These are phyloP conservation scores for Sporothrix pseudoabietina DNA, from an alignment of 2,329 filamentous ascomycete genomes.

Conservation along the genomic window DNA sequence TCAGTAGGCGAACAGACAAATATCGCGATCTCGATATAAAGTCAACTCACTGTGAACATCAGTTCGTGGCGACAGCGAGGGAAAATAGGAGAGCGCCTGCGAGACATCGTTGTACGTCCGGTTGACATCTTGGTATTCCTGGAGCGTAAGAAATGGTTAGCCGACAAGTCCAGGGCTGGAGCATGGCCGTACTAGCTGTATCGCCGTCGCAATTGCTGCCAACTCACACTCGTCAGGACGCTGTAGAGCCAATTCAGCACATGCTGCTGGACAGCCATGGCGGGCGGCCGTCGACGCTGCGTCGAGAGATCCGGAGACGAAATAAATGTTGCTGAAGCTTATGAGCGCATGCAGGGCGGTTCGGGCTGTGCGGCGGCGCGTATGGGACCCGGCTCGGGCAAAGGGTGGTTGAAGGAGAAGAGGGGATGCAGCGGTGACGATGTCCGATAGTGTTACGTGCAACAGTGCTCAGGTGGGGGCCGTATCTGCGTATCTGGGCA, in stretches of 20 bases:
- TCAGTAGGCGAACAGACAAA: neutral
- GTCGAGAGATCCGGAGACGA: neutral
- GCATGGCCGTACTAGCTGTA: neutral
- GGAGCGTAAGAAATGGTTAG: conserved; percentile 30
- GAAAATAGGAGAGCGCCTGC: conserved; percentile 75
- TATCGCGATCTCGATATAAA: neutral
- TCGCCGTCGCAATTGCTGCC: neutral
- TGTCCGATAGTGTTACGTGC: conserved; percentile 5
- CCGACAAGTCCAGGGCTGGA: neutral
- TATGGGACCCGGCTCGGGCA: conserved; percentile 2
- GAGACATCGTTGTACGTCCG: conserved; percentile 91
- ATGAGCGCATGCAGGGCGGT: conserved; percentile 6
- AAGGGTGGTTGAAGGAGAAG: neutral
- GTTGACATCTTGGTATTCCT: conserved; percentile 94
- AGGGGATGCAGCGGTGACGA: conserved; percentile 10
- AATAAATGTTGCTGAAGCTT: neutral
- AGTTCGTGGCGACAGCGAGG: conserved; percentile 79
- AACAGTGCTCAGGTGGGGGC: conserved; percentile 15
- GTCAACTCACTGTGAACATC: conserved; percentile 82
- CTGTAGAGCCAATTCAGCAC: conserved; percentile 95
- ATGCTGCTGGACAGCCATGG: conserved; percentile 78
- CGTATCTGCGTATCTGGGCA: conserved; percentile 1
- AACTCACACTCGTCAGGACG: conserved; percentile 72
- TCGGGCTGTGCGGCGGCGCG: conserved; percentile 1
- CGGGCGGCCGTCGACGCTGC: conserved; percentile 7